Evolutionary conservation across 257 asterid genomes (phyloP), one percentile per base, ranked within the genome.

Genomic region (Forsythia suspensa): DNA sequence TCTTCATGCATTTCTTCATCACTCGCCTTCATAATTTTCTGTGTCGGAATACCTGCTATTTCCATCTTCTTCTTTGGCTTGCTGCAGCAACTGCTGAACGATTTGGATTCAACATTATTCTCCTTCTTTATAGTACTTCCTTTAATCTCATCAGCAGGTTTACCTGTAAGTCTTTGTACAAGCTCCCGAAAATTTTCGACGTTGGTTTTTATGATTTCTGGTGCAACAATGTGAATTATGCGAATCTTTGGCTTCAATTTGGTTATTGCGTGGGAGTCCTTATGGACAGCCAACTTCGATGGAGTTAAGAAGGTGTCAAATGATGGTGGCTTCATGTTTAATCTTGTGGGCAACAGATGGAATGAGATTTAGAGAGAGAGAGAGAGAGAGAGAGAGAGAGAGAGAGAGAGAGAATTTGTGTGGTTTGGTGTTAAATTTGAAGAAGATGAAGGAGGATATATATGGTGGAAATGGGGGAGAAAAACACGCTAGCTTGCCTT

Each of bases 151-250:
- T 41, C 86, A 3, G 70, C 38, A 6, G 90, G 85, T 85, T 89
- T 94, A 48, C 98, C 98, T 0, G 98, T 92, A 65, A 94, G 92
- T 73, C 87, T 89, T 66, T 94, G 98, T 2, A 94, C 98, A 24
- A 94, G 94, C 80, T 83, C 88, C 9, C 90, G 84, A 80, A 94
- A 94, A 61, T 90, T 84, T 70, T 87, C 87, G 5, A 77, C 96
- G 44, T 89, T 88, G 5, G 95, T 89, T 81, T 89, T 90, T 70
- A 94, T 92, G 82, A 94, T 86, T 51, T 92, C 85, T 10, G 97
- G 97, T 52, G 91, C 91, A 40, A 89, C 85, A 65, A 94, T 79
- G 89, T 94, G 96, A 82, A 90, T 90, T 80, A 94, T 90, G 78
- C 98, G 95, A n/a, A 92, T 89, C 82, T 90, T 90, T 0, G 96